Base-by-base conservation (phyloP, 1,284 basidiomycete genomes). In the Malassezia sympodialis region DNA sequence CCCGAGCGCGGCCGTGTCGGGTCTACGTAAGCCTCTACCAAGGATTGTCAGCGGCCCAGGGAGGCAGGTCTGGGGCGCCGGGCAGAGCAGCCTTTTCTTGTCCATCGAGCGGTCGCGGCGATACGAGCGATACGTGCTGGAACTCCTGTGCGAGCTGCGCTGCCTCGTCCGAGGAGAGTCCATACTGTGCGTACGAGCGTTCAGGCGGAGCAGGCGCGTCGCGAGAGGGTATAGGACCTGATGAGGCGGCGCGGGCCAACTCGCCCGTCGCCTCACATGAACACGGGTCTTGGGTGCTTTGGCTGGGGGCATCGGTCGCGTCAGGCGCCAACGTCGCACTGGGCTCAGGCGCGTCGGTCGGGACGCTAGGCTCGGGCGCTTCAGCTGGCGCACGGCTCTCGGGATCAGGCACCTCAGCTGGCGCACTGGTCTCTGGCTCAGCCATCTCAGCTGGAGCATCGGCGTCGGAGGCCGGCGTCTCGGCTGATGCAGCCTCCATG, bases 1-100 rank as follows among this genome's bases (percentile, higher is more conserved):
- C 15, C 41, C 41, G 1, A 43, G 26, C 41, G 41, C 41, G 12
- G 27, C 23, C 12, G 15, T 23, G n/a, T 5, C 1, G 8, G n/a
- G 15, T n/a, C 41, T 30, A 26, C 26, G 8, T 30, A 43, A 19
- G n/a, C n/a, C n/a, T 26, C 26, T 30, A 43, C 54, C 54, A 56
- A 30, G 54, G 54, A 47, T 56, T 56, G 21, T 46, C 44, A 7
- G n/a, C 41, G 5, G 47, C 53, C 53, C 48, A 56, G 19, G 31
- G 31, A 1, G 44, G 44, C 35, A 47, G 26, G 14, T 21, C 14
- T 26, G 35, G 17, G n/a, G 23, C 24, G 41, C n/a, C 24, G 5
- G 23, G 11, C 8, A 6, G 41, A 17, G 24, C 24, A 5, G 15
- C 24, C 14, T 43, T 24, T 11, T 21, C 39, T 4, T 11, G 5